Conservation (phyloP, 768 basidiomycete genomes). For the Strobilomyces dryophilus region DNA sequence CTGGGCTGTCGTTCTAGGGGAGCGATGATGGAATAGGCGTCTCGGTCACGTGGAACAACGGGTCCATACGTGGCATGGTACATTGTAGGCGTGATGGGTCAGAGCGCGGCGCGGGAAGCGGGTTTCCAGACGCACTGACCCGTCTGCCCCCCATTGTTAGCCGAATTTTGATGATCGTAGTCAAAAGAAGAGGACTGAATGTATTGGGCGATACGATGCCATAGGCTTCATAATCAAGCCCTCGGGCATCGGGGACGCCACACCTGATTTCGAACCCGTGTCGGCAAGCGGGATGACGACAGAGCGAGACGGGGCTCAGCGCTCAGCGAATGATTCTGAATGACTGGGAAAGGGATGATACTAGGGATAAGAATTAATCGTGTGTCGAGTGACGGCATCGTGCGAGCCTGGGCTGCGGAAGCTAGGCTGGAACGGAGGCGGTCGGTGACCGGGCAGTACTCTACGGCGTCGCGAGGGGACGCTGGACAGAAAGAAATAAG, state of each 20-base stretch:
- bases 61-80: not conserved
- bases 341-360: not conserved
- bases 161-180: not conserved
- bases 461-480: not conserved
- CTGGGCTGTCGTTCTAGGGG: conserved; percentile 34
- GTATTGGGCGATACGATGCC: not conserved
- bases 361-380: not conserved
- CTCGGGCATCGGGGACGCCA: not conserved
- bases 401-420: not conserved
- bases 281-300: conserved; percentile 3
- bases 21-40: not conserved
- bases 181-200: not conserved
- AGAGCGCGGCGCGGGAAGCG: conserved; percentile 3
- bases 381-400: not conserved
- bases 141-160: no score
- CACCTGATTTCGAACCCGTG: not conserved
- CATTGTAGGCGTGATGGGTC: conserved; percentile 5
- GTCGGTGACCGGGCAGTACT: not conserved
- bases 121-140: not conserved
- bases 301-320: not conserved
- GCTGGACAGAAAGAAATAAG: not conserved
- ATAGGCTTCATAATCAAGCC: not conserved
- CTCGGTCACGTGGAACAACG: not conserved
- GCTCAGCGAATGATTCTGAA: not conserved
- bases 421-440: not conserved